phyloP scores from a whole-genome alignment of 2,329 filamentous ascomycete species.

The Amesomyces nigricolor region DNA sequence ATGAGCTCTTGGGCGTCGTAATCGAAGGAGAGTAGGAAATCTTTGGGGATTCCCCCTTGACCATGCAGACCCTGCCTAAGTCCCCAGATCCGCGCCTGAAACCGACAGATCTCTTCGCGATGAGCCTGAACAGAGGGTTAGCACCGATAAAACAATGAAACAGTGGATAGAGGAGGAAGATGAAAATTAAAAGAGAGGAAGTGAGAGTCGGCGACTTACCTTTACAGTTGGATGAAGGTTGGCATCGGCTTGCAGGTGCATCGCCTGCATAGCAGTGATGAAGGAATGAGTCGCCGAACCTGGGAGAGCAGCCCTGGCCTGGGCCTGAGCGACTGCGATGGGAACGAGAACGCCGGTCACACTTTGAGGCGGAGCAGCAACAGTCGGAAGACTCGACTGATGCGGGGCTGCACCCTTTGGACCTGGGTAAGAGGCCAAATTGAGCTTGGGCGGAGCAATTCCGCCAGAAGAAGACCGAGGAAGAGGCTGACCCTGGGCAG shows the following conservation, averaged over 20 bases:
- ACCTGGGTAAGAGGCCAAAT: constrained; percentile 2
- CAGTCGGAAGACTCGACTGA: background rate
- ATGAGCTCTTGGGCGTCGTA: constrained; percentile 11
- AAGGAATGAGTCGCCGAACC: background rate
- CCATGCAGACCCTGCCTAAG: constrained; percentile 9
- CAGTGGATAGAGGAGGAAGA: background rate
- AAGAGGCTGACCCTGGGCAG: background rate
- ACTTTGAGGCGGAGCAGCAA: background rate
- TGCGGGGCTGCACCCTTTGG: background rate
- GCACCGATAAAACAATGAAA: background rate
- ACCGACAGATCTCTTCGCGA: constrained; percentile 1
- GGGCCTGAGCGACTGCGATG: background rate
- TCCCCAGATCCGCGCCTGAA: constrained; percentile 14
- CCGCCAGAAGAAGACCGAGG: background rate
- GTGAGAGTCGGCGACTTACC: background rate
- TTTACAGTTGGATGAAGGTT: constrained; percentile 6
- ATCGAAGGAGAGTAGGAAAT: constrained; percentile 11
- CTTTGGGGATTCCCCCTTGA: background rate
- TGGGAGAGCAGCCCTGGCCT: background rate
- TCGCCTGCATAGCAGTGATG: constrained; percentile 2
- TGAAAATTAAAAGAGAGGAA: background rate
- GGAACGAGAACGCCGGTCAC: background rate
- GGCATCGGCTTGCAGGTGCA: constrained; percentile 2
- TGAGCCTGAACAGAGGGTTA: constrained; percentile 9
- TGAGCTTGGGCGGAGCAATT: background rate